A percentile compares a stretch with the other conserved stretches of the same genome.
These are phyloP conservation scores for Kondoa malvinella DNA, from an alignment of 768 basidiomycete species.

Conservation along the genomic window DNA sequence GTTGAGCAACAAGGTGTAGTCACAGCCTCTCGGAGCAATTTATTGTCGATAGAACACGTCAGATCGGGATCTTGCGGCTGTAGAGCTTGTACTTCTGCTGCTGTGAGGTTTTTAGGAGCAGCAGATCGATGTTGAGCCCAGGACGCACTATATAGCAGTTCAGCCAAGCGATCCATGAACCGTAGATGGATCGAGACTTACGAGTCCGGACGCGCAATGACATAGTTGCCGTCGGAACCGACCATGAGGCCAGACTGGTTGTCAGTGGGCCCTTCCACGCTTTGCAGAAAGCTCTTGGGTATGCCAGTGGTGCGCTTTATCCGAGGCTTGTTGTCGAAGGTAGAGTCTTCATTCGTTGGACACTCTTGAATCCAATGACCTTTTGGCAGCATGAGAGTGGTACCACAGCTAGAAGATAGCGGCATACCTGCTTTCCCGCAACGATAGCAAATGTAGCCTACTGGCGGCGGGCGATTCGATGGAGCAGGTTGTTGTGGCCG, in stretches of 20 bases:
- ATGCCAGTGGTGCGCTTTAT: constrained; percentile 98
- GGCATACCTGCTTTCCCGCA: constrained; percentile 80
- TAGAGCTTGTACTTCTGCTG: constrained; percentile 68
- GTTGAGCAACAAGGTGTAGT: constrained; percentile 88
- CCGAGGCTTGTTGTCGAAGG: constrained; percentile 80
- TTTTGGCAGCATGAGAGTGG: constrained; percentile 29
- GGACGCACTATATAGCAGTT: constrained; percentile 45
- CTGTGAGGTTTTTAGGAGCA: constrained; percentile 59
- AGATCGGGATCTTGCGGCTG: constrained; percentile 61
- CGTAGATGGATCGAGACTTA: constrained; percentile 37
- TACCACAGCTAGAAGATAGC: not conserved
- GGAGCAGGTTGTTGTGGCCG: constrained; percentile 39
- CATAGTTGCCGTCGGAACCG: constrained; percentile 94
- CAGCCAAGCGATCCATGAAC: not conserved
- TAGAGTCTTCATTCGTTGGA: constrained; percentile 89
- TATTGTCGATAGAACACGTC: constrained; percentile 78
- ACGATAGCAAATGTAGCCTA: constrained; percentile 94
- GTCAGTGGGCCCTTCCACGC: constrained; percentile 65
- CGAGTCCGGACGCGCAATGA: constrained; percentile 91
- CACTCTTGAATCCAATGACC: constrained; percentile 99
- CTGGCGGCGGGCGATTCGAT: constrained; percentile 49
- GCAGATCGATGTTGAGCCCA: constrained; percentile 74
- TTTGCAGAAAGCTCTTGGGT: constrained; percentile 89
- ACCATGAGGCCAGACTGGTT: constrained; percentile 77
- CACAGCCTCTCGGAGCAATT: constrained; percentile 82